Percentiles rank a stretch among this genome's conserved stretches.
Conservation (phyloP, 1,284 basidiomycete genomes). For the Microbotryum scabiosae region DNA sequence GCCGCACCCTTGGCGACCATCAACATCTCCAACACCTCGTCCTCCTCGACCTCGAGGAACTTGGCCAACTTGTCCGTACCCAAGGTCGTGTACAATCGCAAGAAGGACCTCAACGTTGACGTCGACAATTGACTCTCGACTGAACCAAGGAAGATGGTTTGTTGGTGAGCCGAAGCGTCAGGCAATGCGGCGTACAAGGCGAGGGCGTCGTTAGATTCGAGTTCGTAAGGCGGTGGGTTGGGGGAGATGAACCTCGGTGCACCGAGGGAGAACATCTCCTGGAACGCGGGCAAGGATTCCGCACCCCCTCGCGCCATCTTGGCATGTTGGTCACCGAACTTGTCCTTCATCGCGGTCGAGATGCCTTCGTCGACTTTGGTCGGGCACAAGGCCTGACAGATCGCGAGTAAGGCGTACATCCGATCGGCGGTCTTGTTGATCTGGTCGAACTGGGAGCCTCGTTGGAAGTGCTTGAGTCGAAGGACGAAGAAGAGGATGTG, state of each 20-base stretch:
- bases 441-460: slow-evolving; percentile 90
- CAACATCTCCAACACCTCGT: slow-evolving; percentile 89
- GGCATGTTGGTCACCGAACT: slow-evolving; percentile 80
- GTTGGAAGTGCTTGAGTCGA: slow-evolving; percentile 43
- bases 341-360: slow-evolving; percentile 83
- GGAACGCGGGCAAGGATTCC: slow-evolving; percentile 73
- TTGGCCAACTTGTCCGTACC: slow-evolving; percentile 84
- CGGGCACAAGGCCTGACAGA: slow-evolving; percentile 86
- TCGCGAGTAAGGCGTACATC: slow-evolving; percentile 92
- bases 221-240: slow-evolving; percentile 77
- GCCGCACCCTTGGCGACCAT: slow-evolving; percentile 86
- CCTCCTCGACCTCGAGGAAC: slow-evolving; percentile 78
- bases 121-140: slow-evolving; percentile 67
- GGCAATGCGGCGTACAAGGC: slow-evolving; percentile 37
- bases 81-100: slow-evolving; percentile 90
- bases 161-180: slow-evolving; percentile 77
- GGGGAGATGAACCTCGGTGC: slow-evolving; percentile 95
- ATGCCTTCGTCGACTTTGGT: slow-evolving; percentile 84
- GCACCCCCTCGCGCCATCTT: slow-evolving; percentile 71
- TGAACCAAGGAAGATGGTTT: slow-evolving; percentile 71
- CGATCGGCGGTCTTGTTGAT: slow-evolving; percentile 96
- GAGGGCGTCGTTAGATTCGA: slow-evolving; percentile 51
- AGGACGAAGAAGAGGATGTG: slow-evolving; percentile 82
- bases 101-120: slow-evolving; percentile 77
- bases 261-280: slow-evolving; percentile 88